Evolutionary conservation across 495 filamentous ascomycete genomes (phyloP), one percentile per base, ranked within the genome.

Genomic region (Trichocladium antarcticum): DNA sequence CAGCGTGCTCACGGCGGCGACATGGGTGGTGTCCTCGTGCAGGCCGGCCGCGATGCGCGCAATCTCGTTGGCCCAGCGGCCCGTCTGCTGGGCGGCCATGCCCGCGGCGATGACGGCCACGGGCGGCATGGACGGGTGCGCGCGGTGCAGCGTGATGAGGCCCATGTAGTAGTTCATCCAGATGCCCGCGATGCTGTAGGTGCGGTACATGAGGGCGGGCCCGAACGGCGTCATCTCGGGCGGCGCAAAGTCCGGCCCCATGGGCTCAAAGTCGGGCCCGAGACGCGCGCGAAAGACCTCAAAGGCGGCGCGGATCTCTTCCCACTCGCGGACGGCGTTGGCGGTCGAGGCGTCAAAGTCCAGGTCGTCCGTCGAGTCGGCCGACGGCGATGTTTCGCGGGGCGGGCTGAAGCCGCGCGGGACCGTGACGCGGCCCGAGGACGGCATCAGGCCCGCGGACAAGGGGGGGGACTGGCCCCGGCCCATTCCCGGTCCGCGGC

Each of bases 101-200:
- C 79, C 81, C 0, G 85, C 84, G 6, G 89, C 86, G 35, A 85
- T 73, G 80, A 94, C 90, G 46, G 88, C 82, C n/a, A 87, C 76
- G 0, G 90, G 87, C 5, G 88, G 92, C 89, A 96, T 95, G 2
- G 74, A 78, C 0, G 92, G 92, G 53, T 95, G 88, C 0, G 83
- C 68, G 31, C 92, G 75, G 42, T 87, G 68, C 17, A 87, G 74
- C 39, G 90, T 68, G 42, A 98, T 88, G 22, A 86, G 74, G 2
- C 80, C 81, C 63, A 85, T 84, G 67, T 89, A 84, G 61, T 83
- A 95, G 45, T 86, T 81, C 56, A 79, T 81, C 82, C 87, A 90
- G 17, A 97, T 73, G 31, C 84, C 82, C 12, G 83, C 84, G 55
- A 96, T 92, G 19, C 80, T 81, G 62, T 87, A 87, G 1, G 85